These are phyloP conservation scores for Trichoderma koningii DNA, from an alignment of 2,329 filamentous ascomycete species.

Conservation along the genomic window DNA sequence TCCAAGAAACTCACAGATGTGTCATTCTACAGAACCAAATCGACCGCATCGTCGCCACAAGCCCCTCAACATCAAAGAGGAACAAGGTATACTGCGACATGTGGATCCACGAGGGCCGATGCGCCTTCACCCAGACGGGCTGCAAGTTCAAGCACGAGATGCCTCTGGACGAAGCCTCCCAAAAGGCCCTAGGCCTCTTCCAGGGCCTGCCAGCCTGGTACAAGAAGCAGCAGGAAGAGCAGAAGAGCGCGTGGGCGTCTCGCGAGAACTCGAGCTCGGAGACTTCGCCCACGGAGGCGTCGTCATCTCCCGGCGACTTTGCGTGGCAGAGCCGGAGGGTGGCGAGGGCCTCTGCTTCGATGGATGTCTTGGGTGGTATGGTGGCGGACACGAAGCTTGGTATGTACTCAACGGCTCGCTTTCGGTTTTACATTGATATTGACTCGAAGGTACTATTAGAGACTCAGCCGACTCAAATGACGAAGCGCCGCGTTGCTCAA, in stretches of 20 bases:
- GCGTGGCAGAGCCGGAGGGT: conserved; percentile 3
- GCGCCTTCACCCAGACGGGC: conserved; percentile 81
- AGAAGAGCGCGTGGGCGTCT: conserved; percentile 33
- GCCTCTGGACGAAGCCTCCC: conserved; percentile 67
- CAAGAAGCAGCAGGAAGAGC: conserved; percentile 55
- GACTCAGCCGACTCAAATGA: background rate
- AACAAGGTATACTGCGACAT: conserved; percentile 81
- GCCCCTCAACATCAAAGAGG: conserved; percentile 45
- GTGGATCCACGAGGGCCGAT: conserved; percentile 85
- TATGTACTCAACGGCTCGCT: background rate
- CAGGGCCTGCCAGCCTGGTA: conserved; percentile 64
- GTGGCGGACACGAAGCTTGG: conserved; percentile 1
- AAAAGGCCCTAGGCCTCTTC: conserved; percentile 70
- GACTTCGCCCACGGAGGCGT: background rate
- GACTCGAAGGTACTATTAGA: conserved; percentile 13
- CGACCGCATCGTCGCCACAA: conserved; percentile 39
- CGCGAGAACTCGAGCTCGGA: background rate
- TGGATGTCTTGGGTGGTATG: background rate
- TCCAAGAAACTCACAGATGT: background rate
- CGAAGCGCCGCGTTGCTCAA: conserved; percentile 20
- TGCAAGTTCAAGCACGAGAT: conserved; percentile 92
- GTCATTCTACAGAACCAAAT: conserved; percentile 40
- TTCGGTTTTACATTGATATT: background rate
- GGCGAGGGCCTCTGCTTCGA: background rate
- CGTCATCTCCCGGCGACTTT: background rate